phyloP scores from a whole-genome alignment of 495 filamentous ascomycete species.

The Talaromyces borbonicus region DNA sequence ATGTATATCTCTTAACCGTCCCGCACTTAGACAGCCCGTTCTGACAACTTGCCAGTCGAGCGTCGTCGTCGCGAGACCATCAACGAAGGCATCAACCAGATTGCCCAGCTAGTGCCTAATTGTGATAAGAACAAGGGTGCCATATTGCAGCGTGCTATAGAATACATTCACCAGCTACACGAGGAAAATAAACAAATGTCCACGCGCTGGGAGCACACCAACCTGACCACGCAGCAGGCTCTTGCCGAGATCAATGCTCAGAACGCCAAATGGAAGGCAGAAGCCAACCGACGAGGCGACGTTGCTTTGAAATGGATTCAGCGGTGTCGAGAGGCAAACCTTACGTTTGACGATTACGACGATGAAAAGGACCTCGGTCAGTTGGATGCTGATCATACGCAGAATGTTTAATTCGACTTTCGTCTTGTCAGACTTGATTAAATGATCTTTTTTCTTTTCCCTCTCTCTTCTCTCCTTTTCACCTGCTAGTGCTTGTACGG shows the following conservation, averaged over 20 bases:
- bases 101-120: slow-evolving; percentile 92
- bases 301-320: slow-evolving; percentile 66
- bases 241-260: slow-evolving; percentile 80
- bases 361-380: slow-evolving; percentile 33
- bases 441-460: slow-evolving; percentile 8
- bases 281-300: slow-evolving; percentile 48
- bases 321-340: slow-evolving; percentile 64
- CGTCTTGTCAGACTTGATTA: no score
- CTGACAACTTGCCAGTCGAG: slow-evolving; percentile 61
- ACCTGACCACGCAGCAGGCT: slow-evolving; percentile 88
- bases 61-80: slow-evolving; percentile 96
- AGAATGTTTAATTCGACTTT: slow-evolving; percentile 11
- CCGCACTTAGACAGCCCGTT: no score
- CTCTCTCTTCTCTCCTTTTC: slow-evolving; percentile 2
- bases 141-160: slow-evolving; percentile 85
- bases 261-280: slow-evolving; percentile 82
- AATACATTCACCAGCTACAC: slow-evolving; percentile 88
- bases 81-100: slow-evolving; percentile 97
- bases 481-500: no score
- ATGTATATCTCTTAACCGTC: no score
- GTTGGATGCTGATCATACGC: slow-evolving; percentile 28
- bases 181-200: slow-evolving; percentile 89
- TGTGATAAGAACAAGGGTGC: slow-evolving; percentile 99
- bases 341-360: slow-evolving; percentile 44
- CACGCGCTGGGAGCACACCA: slow-evolving; percentile 95